Evolutionary conservation across 2,329 filamentous ascomycete species (phyloP).

Genomic region (Trichoderma sp.): DNA sequence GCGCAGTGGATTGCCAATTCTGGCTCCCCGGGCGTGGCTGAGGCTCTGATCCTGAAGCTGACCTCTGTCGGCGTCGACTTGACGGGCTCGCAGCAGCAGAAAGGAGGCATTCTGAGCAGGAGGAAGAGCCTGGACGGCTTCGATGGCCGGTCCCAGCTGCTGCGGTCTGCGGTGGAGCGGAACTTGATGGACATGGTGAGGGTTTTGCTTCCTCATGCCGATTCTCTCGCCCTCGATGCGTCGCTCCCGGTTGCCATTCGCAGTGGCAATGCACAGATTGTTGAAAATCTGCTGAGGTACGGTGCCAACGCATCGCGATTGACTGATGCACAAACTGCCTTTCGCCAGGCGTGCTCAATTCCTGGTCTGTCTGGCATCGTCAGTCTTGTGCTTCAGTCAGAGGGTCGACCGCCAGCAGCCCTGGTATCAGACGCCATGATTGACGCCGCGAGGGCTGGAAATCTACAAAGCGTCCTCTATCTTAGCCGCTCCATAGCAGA

Average conservation of each 20-base stretch:
- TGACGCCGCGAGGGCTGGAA: conserved; percentile 53
- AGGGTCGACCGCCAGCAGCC: conserved; percentile 46
- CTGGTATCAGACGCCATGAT: conserved; percentile 54
- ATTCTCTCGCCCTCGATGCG: conserved; percentile 51
- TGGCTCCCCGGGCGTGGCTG: conserved; percentile 57
- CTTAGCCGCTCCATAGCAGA: conserved; percentile 57
- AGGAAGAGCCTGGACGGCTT: conserved; percentile 53
- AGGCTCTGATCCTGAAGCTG: conserved; percentile 55
- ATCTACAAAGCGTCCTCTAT: conserved; percentile 51
- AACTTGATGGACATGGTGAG: conserved; percentile 55
- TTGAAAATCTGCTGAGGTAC: conserved; percentile 52
- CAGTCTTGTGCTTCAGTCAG: conserved; percentile 51
- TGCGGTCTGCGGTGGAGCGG: conserved; percentile 54
- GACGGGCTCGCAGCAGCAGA: conserved; percentile 51
- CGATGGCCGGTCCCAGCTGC: conserved; percentile 51
- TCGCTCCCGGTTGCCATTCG: conserved; percentile 53
- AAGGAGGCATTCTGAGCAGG: conserved; percentile 50
- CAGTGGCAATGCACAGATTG: conserved; percentile 45
- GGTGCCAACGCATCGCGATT: conserved; percentile 53
- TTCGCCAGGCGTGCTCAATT: conserved; percentile 52
- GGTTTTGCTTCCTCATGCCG: conserved; percentile 56
- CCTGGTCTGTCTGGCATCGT: conserved; percentile 51
- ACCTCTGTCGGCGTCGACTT: conserved; percentile 53
- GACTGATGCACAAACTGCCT: conserved; percentile 54
- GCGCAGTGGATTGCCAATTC: conserved; percentile 50